Conservation (phyloP, 768 basidiomycete species). For the Mycena rosella region DNA sequence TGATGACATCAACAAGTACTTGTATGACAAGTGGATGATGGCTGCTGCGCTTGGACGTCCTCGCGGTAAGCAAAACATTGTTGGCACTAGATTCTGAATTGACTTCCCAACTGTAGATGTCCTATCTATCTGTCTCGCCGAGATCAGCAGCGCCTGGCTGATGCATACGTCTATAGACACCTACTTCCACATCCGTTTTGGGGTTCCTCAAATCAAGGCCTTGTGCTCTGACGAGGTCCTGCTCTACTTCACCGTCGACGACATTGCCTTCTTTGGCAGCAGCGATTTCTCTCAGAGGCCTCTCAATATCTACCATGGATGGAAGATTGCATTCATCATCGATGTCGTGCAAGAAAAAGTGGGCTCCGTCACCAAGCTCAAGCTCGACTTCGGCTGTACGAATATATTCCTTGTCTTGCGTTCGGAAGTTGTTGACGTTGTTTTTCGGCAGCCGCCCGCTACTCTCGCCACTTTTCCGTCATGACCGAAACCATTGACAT, state of each 20-base stretch:
- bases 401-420: background rate
- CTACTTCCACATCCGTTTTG: slow-evolving; percentile 40
- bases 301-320: slow-evolving; percentile 27
- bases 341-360: slow-evolving; percentile 33
- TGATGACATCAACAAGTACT: slow-evolving; percentile 35
- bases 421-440: slow-evolving; percentile 1
- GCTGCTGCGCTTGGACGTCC: slow-evolving; percentile 19
- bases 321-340: slow-evolving; percentile 38
- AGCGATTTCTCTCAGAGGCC: slow-evolving; percentile 9
- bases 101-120: slow-evolving; percentile 3
- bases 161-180: slow-evolving; percentile 29
- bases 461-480: slow-evolving; percentile 24
- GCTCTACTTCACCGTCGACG: slow-evolving; percentile 35
- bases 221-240: slow-evolving; percentile 39
- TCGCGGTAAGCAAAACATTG: slow-evolving; percentile 4
- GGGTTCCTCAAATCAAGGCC: slow-evolving; percentile 35
- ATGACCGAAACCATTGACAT: slow-evolving; percentile 1
- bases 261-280: slow-evolving; percentile 14
- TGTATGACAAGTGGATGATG: slow-evolving; percentile 31
- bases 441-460: slow-evolving; percentile 19
- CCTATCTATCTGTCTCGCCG: slow-evolving; percentile 31
- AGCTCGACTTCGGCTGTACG: slow-evolving; percentile 34
- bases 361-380: slow-evolving; percentile 17
- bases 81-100: background rate
- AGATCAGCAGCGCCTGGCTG: slow-evolving; percentile 35